Evolutionary conservation across 164 flowering plant species (phyloP).

Genomic region (Dillenia suffruticosa): DNA sequence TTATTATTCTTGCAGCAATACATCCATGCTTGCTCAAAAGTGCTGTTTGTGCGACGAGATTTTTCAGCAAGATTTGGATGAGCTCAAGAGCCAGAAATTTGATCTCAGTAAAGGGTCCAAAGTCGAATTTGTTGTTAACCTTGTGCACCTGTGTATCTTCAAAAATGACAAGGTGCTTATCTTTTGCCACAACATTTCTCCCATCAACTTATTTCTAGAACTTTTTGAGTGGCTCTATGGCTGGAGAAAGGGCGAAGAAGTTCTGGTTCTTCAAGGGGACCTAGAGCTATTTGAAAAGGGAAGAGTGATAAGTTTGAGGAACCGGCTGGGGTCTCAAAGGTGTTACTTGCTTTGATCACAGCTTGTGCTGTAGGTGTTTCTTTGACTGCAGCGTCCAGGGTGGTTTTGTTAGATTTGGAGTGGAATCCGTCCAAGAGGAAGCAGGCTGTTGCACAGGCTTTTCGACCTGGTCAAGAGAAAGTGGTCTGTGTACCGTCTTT

Average conservation of each 20-base stretch:
- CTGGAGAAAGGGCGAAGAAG: conserved; percentile 66
- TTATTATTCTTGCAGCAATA: conserved; percentile 75
- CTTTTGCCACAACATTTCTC: conserved; percentile 85
- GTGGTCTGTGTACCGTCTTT: conserved; percentile 77
- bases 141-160: conserved; percentile 50
- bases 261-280: conserved; percentile 78
- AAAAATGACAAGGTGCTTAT: conserved; percentile 71
- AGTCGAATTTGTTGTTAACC: conserved; percentile 72
- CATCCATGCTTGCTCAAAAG: conserved; percentile 83
- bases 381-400: conserved; percentile 94
- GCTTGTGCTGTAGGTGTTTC: conserved; percentile 95
- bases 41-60: conserved; percentile 43
- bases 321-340: conserved; percentile 45
- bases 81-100: conserved; percentile 38
- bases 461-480: conserved; percentile 90
- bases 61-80: conserved; percentile 38
- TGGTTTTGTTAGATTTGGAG: conserved; percentile 84
- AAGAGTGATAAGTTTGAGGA: conserved; percentile 70
- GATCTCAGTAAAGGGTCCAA: conserved; percentile 70
- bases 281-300: conserved; percentile 75
- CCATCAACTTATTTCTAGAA: conserved; percentile 58
- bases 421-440: conserved; percentile 99
- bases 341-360: conserved; percentile 76
- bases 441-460: conserved; percentile 97
- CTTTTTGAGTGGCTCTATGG: conserved; percentile 56